phyloP scores from a whole-genome alignment of 2,329 filamentous ascomycete genomes.

The Penicillium sp. region DNA sequence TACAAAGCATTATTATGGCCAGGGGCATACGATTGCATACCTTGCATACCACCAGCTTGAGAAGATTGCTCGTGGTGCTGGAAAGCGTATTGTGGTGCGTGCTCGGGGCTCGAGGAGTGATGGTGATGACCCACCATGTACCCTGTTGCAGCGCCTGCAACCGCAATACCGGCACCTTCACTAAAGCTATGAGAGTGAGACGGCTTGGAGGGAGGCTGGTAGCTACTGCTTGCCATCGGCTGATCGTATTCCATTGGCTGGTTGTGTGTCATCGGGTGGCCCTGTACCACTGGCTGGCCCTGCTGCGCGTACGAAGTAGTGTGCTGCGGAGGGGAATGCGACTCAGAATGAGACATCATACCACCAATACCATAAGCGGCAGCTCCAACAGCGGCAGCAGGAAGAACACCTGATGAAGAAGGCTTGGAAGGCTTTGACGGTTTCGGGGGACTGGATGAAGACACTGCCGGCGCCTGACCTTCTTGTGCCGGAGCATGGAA shows the following conservation, averaged over 20 bases:
- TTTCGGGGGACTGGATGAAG: constrained; percentile 26
- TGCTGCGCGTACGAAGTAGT: constrained; percentile 19
- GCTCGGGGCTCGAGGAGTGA: constrained; percentile 29
- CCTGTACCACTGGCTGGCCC: neutral
- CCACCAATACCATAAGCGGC: constrained; percentile 46
- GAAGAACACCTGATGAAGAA: constrained; percentile 32
- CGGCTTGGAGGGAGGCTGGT: constrained; percentile 22
- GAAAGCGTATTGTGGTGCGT: constrained; percentile 32
- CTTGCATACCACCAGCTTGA: constrained; percentile 14
- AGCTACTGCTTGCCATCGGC: constrained; percentile 13
- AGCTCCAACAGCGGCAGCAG: constrained; percentile 29
- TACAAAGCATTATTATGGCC: constrained; percentile 44
- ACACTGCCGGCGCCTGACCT: constrained; percentile 12
- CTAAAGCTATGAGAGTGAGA: constrained; percentile 33
- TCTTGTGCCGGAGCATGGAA: constrained; percentile 17
- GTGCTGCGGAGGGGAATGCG: constrained; percentile 14
- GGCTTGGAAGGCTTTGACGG: constrained; percentile 29
- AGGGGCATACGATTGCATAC: constrained; percentile 7
- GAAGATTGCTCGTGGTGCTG: constrained; percentile 30
- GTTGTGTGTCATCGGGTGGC: neutral
- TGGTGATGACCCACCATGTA: constrained; percentile 40
- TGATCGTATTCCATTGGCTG: neutral
- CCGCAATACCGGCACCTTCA: constrained; percentile 38
- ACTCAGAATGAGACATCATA: constrained; percentile 26
- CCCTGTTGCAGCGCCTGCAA: constrained; percentile 43